Evolutionary conservation across 202 grass and related monocot genomes (phyloP).

Genomic region (Zizania palustris): DNA sequence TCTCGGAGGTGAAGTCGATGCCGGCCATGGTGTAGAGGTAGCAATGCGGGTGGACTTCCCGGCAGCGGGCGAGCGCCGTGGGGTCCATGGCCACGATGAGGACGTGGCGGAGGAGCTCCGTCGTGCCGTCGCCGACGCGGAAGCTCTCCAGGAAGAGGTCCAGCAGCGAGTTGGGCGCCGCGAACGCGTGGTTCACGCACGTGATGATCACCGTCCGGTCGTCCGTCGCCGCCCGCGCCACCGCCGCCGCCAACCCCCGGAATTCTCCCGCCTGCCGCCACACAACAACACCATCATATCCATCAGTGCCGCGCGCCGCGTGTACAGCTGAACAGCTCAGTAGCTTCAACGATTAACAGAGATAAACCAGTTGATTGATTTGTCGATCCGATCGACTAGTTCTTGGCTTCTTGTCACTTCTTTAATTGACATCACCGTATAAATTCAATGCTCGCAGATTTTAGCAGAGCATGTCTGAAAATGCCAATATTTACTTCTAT

Average conservation of each 20-base stretch:
- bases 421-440: background rate
- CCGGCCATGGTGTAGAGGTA: slow-evolving; percentile 48
- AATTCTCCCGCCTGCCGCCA: slow-evolving; percentile 14
- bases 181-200: slow-evolving; percentile 66
- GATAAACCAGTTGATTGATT: no score
- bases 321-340: background rate
- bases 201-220: slow-evolving; percentile 76
- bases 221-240: slow-evolving; percentile 39
- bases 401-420: background rate
- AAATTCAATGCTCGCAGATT: background rate
- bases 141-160: slow-evolving; percentile 78
- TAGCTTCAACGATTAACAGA: no score
- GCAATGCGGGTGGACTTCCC: slow-evolving; percentile 54
- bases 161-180: slow-evolving; percentile 52
- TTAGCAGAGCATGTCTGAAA: background rate
- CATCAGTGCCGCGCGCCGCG: background rate
- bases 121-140: slow-evolving; percentile 56
- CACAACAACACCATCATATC: background rate
- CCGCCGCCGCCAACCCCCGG: slow-evolving; percentile 24
- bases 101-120: slow-evolving; percentile 52
- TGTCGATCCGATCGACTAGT: background rate
- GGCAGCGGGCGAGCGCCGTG: slow-evolving; percentile 48
- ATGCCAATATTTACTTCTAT: no score
- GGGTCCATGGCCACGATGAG: slow-evolving; percentile 72
- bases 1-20: slow-evolving; percentile 52